Conservation (phyloP, 2,329 filamentous ascomycete genomes). For the Xylariaceae sp. region DNA sequence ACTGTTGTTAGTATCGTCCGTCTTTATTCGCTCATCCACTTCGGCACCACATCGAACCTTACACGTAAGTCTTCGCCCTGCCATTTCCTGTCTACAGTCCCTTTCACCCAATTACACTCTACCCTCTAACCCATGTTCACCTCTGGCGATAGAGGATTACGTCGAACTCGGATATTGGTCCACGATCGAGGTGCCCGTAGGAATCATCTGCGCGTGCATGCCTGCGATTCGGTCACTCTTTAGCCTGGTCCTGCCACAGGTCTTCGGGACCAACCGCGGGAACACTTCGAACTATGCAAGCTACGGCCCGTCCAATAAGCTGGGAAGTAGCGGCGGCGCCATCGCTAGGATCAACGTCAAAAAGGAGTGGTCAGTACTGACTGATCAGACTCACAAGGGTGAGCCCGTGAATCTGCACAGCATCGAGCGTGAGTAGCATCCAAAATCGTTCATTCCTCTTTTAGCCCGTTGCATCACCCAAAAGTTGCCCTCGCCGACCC, state of each 20-base stretch:
- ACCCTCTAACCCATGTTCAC: background rate
- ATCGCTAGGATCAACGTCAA: constrained; percentile 31
- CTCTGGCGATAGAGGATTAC: constrained; percentile 31
- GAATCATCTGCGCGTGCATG: constrained; percentile 39
- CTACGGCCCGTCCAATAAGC: constrained; percentile 11
- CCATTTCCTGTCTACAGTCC: constrained; percentile 3
- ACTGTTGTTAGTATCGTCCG: constrained; percentile 37
- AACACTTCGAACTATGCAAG: constrained; percentile 17
- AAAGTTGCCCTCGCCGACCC: too few relatives aligned
- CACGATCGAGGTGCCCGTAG: constrained; percentile 39
- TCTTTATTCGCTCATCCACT: constrained; percentile 32
- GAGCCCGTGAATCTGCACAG: background rate
- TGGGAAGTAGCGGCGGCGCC: background rate
- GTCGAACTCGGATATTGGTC: constrained; percentile 38
- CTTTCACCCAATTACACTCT: constrained; percentile 2
- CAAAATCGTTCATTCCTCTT: too few relatives aligned
- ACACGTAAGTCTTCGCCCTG: constrained; percentile 29
- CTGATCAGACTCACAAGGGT: constrained; percentile 15
- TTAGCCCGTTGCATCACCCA: too few relatives aligned
- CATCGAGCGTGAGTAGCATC: too few relatives aligned
- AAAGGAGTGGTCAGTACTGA: constrained; percentile 35
- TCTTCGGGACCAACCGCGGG: constrained; percentile 31
- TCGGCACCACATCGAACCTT: constrained; percentile 30
- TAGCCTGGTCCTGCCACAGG: constrained; percentile 30
- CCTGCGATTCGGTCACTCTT: constrained; percentile 38